Conservation (phyloP, 495 filamentous ascomycete genomes). For the Wilcoxina mikolae region DNA sequence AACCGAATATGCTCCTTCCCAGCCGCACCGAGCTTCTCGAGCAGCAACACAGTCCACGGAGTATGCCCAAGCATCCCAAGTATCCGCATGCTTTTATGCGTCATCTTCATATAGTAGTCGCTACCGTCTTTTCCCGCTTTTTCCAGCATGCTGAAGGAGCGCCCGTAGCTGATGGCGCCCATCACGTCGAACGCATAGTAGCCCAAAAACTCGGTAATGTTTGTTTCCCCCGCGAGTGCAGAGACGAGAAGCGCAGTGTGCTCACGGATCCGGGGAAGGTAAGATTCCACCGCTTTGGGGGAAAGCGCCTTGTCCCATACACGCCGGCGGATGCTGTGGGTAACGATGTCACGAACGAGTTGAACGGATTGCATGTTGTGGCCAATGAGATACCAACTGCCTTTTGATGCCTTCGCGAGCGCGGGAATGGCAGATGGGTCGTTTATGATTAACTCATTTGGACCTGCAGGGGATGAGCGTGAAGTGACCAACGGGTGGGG, state of each 20-base stretch:
- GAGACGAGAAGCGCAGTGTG: neutral
- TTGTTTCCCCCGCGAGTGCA: conserved; percentile 11
- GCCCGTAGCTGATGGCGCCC: conserved; percentile 26
- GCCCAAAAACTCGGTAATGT: conserved; percentile 17
- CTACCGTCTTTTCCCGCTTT: conserved; percentile 9
- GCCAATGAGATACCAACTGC: conserved; percentile 4
- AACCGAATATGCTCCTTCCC: conserved; percentile 4
- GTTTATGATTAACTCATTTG: conserved; percentile 8
- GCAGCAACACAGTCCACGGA: conserved; percentile 4
- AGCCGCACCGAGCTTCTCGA: conserved; percentile 6
- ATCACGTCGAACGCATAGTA: conserved; percentile 31
- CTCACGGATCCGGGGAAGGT: neutral
- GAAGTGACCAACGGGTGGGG: neutral
- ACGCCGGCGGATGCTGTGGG: conserved; percentile 8
- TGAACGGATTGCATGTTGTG: conserved; percentile 1
- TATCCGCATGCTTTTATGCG: conserved; percentile 7
- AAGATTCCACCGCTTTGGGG: conserved; percentile 1
- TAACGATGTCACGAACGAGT: neutral
- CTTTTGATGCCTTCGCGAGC: conserved; percentile 10
- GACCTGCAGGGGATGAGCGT: neutral
- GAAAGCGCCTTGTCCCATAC: conserved; percentile 11
- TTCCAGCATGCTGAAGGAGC: conserved; percentile 23
- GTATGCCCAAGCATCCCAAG: conserved; percentile 1
- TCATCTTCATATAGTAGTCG: conserved; percentile 9
- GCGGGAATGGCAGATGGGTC: conserved; percentile 3